phyloP scores from a whole-genome alignment of 305 asterid genomes.

The Ruellia speciosa region DNA sequence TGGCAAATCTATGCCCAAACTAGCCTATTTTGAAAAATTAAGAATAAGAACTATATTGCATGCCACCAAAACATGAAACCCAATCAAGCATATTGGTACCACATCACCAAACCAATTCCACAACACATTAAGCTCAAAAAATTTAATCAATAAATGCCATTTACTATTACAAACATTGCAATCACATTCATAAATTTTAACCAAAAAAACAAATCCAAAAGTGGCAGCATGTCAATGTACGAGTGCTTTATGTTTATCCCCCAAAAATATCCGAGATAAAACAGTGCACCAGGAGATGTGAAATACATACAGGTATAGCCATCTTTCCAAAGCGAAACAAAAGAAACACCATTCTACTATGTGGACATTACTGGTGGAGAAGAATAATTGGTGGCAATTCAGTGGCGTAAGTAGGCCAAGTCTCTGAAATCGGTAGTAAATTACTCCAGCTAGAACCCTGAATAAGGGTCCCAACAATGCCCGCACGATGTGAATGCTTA shows the following conservation, averaged over 20 bases:
- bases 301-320: not conserved
- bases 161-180: too few species aligned
- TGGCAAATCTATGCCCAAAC: not conserved
- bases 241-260: not conserved
- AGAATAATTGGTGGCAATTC: not conserved
- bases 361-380: not conserved
- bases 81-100: not conserved
- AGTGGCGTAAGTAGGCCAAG: not conserved
- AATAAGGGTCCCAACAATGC: not conserved
- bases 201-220: too few species aligned
- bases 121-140: too few species aligned
- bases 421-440: not conserved
- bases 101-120: not conserved
- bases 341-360: not conserved
- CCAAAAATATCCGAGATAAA: not conserved
- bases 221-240: too few species aligned
- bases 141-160: too few species aligned
- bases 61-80: not conserved
- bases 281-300: not conserved
- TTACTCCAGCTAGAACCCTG: not conserved
- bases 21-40: not conserved
- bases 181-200: too few species aligned
- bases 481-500: slow-evolving; percentile 1
- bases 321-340: not conserved
- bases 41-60: not conserved